Evolutionary conservation across 495 filamentous ascomycete species (phyloP), one percentile per base, ranked within the genome.

Genomic region (Annulohypoxylon moriforme): DNA sequence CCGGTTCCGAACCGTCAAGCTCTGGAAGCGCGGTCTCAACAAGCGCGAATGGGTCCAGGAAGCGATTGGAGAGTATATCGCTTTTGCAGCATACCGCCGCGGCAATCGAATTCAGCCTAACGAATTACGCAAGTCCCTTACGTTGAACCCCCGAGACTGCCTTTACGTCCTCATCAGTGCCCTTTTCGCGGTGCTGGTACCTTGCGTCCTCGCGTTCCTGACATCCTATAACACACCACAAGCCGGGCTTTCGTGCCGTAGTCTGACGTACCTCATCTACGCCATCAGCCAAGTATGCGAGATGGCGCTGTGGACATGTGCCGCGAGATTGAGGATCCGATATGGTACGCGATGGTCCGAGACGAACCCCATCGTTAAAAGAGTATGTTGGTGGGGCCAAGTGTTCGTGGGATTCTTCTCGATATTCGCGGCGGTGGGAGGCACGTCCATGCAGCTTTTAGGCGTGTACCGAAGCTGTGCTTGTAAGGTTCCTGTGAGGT

Each of bases 221-320:
- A 77, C 79, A 9, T 78, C 79, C n/a, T 84, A 78, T 31, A 70
- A 72, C 33, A 86, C 82, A 29, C 83, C 80, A 16, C 69, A 77
- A 18, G 58, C 75, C n/a, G 84, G 83, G 8, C 60, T 83, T 0
- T 77, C 78, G 2, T 86, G 84, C 31, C 74, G 84, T 5, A 77
- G 72, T 11, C 52, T 85, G 14, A 84, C 78, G 6, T 80, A 83
- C 33, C 55, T 82, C 1, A 59, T 83, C 10, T 86, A 85, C 40
- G 75, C 75, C 33, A 68, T 75, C 5, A 73, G 73, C 31, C 84
- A 86, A 56, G 55, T 79, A 6, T 70, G 68, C 29, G 75, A 82
- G 52, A 78, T 81, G 40, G 34, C 68, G 2, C 60, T 83, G 3
- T 84, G 76, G 72, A 70, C 66, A 18, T 68, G 55, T 11, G 67